Base-by-base conservation (phyloP, 805 yeast species). In the Kodamaea leandrae region DNA sequence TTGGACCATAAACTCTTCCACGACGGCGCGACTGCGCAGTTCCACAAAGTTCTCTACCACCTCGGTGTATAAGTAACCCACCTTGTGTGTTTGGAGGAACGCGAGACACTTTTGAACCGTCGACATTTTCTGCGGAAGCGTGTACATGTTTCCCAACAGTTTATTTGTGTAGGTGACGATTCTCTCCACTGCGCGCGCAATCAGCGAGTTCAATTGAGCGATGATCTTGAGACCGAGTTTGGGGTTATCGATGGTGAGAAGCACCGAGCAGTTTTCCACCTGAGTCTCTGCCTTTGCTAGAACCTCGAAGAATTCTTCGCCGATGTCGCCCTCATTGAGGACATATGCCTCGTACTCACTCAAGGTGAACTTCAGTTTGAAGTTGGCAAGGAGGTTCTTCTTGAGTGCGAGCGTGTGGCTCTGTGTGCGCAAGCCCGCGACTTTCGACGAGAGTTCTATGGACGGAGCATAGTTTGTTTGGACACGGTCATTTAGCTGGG, bases 221-320 rank as follows among this genome's bases (percentile, higher is more conserved):
- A 87, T 77, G 29, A 89, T 77, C 24, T 78, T 76, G 18, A 74
- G 55, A 1, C 95, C 95, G 12, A 85, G 64, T 35, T 70, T 68
- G 13, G 82, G 82, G 51, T 83, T 81, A 24, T 83, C 82, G 53
- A 82, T 72, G 4, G 88, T 78, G 17, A 93, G 70, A 21, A 93
- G 64, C 14, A 82, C 74, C 35, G 85, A 80, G 37, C 95, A 82
- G 43, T 82, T 78, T 24, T 75, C 71, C 54, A 82, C 80, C 20
- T 90, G 83, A 26, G 57, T 53, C 49, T 83, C 80, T 6, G 86
- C 83, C 52, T 80, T 82, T 10, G 66, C 61, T 24, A 90, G 64
- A 1, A 78, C 74, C 3, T 53, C 56, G 50, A 87, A 86, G 55
- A 83, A 88, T 38, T 74, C 80, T 2, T 70, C 65, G 46, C 67